These are phyloP conservation scores for Naumovozyma baii DNA, from an alignment of 805 yeast genomes.

Conservation along the genomic window DNA sequence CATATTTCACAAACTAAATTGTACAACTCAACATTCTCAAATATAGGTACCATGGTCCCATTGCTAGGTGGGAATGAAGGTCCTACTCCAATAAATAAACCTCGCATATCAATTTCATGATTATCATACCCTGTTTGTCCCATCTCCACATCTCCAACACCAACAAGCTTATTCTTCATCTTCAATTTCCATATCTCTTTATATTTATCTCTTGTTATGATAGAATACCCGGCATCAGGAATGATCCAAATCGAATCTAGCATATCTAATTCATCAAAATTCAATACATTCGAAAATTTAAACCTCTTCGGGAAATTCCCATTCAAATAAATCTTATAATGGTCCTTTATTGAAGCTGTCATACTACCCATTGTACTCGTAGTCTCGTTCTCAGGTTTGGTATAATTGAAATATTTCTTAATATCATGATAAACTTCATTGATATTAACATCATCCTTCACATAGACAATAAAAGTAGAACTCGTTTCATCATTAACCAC, in stretches of 20 bases:
- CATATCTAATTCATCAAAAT: slow-evolving; percentile 31
- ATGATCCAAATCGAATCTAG: slow-evolving; percentile 81
- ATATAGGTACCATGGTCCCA: slow-evolving; percentile 35
- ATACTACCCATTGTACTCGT: background rate
- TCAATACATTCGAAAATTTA: slow-evolving; percentile 21
- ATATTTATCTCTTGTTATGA: slow-evolving; percentile 46
- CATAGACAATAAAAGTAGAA: slow-evolving; percentile 9
- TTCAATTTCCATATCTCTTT: slow-evolving; percentile 8
- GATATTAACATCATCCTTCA: slow-evolving; percentile 5
- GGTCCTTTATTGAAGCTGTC: background rate
- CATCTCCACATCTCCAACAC: background rate
- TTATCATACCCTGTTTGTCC: slow-evolving; percentile 87
- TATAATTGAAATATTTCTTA: slow-evolving; percentile 20
- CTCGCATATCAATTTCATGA: slow-evolving; percentile 70
- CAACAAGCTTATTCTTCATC: slow-evolving; percentile 10
- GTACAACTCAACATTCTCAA: slow-evolving; percentile 64
- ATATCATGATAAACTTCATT: slow-evolving; percentile 40
- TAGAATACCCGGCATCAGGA: slow-evolving; percentile 72
- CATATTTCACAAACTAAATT: slow-evolving; percentile 63
- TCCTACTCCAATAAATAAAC: slow-evolving; percentile 70
- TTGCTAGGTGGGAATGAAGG: slow-evolving; percentile 47
- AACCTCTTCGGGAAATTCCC: slow-evolving; percentile 43
- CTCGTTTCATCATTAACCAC: slow-evolving; percentile 11
- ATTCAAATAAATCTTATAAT: slow-evolving; percentile 36
- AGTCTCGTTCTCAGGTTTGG: slow-evolving; percentile 5